Evolutionary conservation across 345 rosid genomes (phyloP).

Genomic region (Populus simonii): DNA sequence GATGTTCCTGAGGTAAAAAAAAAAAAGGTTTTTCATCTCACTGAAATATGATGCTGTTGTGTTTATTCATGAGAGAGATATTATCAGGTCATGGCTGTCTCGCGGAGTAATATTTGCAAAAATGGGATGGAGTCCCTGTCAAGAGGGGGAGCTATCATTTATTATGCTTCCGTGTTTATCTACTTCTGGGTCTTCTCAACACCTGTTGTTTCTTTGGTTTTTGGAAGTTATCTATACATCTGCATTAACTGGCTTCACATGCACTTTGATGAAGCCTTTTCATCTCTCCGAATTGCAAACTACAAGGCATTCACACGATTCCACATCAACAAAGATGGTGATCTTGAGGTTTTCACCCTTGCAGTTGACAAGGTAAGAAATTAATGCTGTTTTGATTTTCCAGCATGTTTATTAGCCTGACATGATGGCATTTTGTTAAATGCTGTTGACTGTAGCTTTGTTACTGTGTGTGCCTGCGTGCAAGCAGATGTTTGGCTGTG

Average conservation of each 20-base stretch:
- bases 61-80: slow-evolving; percentile 11
- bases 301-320: slow-evolving; percentile 93
- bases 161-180: slow-evolving; percentile 92
- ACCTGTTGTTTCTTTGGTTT: slow-evolving; percentile 86
- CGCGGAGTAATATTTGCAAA: slow-evolving; percentile 85
- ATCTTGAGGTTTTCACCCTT: slow-evolving; percentile 90
- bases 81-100: slow-evolving; percentile 92
- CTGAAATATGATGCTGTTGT: background rate
- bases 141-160: slow-evolving; percentile 77
- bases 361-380: slow-evolving; percentile 86
- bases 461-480: too few species aligned
- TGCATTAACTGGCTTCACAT: slow-evolving; percentile 97
- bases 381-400: background rate
- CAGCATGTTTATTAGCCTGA: background rate
- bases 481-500: too few species aligned
- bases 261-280: slow-evolving; percentile 98
- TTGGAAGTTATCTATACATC: slow-evolving; percentile 94
- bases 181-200: slow-evolving; percentile 99
- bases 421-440: too few species aligned
- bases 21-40: background rate
- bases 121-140: slow-evolving; percentile 69
- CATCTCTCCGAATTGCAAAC: slow-evolving; percentile 96
- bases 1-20: slow-evolving; percentile 92
- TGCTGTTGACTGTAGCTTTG: too few species aligned
- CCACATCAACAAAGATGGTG: slow-evolving; percentile 63